Evolutionary conservation across 306 rosid genomes (phyloP), one percentile per base, ranked within the genome.

Genomic region (Gastrolobium bilobum): DNA sequence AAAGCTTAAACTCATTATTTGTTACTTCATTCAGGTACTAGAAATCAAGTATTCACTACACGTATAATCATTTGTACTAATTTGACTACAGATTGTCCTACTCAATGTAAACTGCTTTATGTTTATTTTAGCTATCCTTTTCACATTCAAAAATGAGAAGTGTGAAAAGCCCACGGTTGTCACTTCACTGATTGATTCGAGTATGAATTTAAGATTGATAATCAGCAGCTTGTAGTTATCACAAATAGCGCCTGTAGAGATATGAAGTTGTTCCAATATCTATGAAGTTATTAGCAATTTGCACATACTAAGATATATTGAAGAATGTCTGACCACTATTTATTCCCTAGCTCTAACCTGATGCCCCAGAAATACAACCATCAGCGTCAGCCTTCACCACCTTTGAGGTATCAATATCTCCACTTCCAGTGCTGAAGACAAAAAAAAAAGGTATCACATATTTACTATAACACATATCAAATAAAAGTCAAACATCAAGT

Each of bases 331-430:
- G 40, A 75, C 50, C 46, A 51, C 9, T 26, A 53, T 47, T 72
- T 37, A 65, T 59, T 79, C 70, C 42, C 66, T 11, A 13, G 69
- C 81, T 88, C 84, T 79, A 80, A 93, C 98, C 99, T 63, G 97
- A 93, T 77, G 93, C 96, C 79, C 99, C 99, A 62, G 62, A 39
- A 60, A 95, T 90, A 77, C 83, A 81, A 81, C 93, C 96, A 67
- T 91, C 86, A 40, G 84, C 87, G 59, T 90, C 98, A 11, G 96
- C 91, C 85, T 90, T 95, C 77, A 92, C 98, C 84, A 91, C 97
- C 85, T 86, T 89, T 63, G 99, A 89, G 57, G 91, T 91, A 84
- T 95, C 98, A 67, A 93, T 84, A 82, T 95, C 99, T 51, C 99
- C 99, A 78, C 99, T 95, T 58, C 99, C 97, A 10, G 97, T 84